These are phyloP conservation scores for Fusarium dimerum DNA, from an alignment of 2,329 filamentous ascomycete species.

Conservation along the genomic window DNA sequence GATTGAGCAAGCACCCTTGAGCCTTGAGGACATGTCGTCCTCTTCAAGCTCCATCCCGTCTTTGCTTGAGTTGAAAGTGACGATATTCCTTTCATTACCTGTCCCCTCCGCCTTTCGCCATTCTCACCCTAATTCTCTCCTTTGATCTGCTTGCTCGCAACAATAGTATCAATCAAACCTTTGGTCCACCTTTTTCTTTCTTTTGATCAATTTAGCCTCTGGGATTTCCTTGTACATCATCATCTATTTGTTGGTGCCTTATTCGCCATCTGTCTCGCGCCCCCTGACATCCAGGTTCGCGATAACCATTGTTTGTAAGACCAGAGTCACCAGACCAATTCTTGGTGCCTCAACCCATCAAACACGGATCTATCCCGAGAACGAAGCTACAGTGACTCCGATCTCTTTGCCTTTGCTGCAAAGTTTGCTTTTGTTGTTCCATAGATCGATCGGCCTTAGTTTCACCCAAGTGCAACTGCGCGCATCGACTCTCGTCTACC, in stretches of 20 bases:
- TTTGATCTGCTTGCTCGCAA: background rate
- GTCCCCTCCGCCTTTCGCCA: background rate
- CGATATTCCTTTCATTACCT: background rate
- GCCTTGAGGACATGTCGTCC: background rate
- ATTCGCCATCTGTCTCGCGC: background rate
- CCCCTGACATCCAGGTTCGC: background rate
- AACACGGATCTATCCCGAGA: background rate
- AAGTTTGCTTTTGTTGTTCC: background rate
- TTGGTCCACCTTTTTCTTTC: background rate
- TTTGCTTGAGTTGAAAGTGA: background rate
- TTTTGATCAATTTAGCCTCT: background rate
- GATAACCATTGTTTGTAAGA: background rate
- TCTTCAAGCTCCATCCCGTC: background rate
- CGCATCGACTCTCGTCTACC: background rate
- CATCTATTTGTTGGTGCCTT: background rate
- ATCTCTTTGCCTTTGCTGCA: background rate
- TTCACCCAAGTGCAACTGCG: slow-evolving; percentile 2
- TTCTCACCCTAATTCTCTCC: background rate
- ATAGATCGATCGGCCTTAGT: background rate
- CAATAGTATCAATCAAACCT: background rate
- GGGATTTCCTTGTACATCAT: background rate
- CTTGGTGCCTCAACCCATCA: background rate
- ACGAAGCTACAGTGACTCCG: background rate
- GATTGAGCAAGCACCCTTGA: background rate
- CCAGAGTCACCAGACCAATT: background rate